These are phyloP conservation scores for Nicotiana knightiana DNA, from an alignment of 257 asterid species.

Conservation along the genomic window DNA sequence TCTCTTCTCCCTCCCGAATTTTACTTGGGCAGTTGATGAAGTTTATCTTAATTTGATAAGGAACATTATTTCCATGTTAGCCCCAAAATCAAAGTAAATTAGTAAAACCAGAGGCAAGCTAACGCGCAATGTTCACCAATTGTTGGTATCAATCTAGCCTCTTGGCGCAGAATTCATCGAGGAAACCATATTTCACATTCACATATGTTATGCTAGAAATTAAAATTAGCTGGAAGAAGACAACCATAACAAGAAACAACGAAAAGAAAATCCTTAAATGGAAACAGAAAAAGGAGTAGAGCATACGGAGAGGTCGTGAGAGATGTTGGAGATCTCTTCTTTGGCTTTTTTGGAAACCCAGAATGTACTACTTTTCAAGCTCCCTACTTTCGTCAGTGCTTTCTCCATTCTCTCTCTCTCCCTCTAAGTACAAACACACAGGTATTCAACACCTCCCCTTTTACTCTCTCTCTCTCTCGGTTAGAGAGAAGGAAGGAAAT, in stretches of 20 bases:
- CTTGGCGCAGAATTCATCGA: background rate
- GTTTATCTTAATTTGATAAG: background rate
- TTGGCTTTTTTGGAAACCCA: constrained; percentile 95
- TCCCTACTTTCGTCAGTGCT: constrained; percentile 74
- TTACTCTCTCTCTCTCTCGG: no score
- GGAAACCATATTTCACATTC: background rate
- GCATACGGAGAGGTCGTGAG: constrained; percentile 75
- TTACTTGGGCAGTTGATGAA: background rate
- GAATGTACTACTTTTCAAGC: constrained; percentile 75
- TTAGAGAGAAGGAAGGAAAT: background rate
- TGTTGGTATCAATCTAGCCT: background rate
- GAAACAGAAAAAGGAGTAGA: background rate
- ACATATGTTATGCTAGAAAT: background rate
- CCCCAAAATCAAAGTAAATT: background rate
- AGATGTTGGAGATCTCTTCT: constrained; percentile 84
- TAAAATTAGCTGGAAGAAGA: background rate
- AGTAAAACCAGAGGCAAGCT: background rate
- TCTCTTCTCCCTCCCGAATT: background rate
- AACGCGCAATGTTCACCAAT: background rate
- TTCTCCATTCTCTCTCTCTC: constrained; percentile 52
- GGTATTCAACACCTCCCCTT: background rate
- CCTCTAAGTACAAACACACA: background rate
- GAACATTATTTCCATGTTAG: background rate
- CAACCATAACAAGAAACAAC: background rate
- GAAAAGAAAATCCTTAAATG: background rate